Base-by-base conservation (phyloP, 225 moss, liverwort and hornwort species). In the Physcomitrellopsis africana region DNA sequence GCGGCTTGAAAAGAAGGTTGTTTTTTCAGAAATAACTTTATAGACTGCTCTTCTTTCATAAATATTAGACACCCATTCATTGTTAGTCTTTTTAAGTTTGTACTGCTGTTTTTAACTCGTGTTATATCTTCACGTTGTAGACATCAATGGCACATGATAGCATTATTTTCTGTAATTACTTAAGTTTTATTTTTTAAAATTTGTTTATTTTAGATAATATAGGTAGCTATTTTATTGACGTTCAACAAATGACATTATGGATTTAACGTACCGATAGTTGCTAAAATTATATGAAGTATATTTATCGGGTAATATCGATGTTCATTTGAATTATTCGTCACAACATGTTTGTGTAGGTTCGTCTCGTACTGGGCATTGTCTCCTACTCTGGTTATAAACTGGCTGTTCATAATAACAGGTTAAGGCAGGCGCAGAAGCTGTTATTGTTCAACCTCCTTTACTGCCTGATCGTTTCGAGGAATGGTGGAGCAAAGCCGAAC, bases 1-100 rank as follows among this genome's bases (percentile, higher is more conserved):
- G 23, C 92, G 92, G 58, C 81, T 96, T 74, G 91, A 96, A 58
- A 78, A 79, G 23, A 94, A 96, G 94, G 96, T 96, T 17, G 32
- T 10, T 29, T 37, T 13, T 41, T n/a, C 4, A 20, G 19, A 41
- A 23, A 32, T 32, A 24, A 26, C 20, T 15, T 10, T 3, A 8
- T 4, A 55, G 17, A 17, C 17, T 19, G 54, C 8, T 19, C 54
- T 19, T 0, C 1, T 55, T 9, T 55, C 54, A 55, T 55, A 9
- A 17, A 11, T 5, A 3, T 49, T 15, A 55, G 54, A 4, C 54
- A 55, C 1, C 32, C 3, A 37, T 4, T 37, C 32, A 37, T 5
- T 7, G 32, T 37, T 37, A 7, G 32, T 37, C 32, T 37, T 37
- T 0, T 37, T 37, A 37, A 37, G 32, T 37, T 37, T 37, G 32